These are phyloP conservation scores for Daedaleopsis sinensis DNA, from an alignment of 768 basidiomycete species.

Conservation along the genomic window DNA sequence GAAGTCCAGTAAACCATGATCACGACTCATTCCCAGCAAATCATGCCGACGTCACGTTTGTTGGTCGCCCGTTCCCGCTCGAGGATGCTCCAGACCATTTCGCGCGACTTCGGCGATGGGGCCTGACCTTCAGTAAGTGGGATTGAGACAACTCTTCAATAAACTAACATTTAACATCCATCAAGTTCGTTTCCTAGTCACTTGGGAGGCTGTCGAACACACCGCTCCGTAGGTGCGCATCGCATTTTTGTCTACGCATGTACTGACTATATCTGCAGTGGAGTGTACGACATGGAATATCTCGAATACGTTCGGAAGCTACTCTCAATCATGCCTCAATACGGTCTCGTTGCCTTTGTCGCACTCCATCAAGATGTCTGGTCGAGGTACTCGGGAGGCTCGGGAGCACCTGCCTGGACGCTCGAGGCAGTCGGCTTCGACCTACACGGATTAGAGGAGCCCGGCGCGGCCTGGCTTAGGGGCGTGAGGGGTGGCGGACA, in stretches of 20 bases:
- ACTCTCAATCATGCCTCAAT: constrained; percentile 68
- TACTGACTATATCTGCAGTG: constrained; percentile 45
- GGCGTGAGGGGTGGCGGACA: constrained; percentile 81
- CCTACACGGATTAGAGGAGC: constrained; percentile 73
- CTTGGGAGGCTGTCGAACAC: constrained; percentile 98
- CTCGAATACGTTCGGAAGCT: constrained; percentile 75
- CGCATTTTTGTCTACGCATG: not conserved
- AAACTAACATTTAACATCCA: not conserved
- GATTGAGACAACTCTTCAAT: not conserved
- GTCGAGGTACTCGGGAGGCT: constrained; percentile 93
- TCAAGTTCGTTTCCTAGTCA: constrained; percentile 87
- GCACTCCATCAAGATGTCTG: constrained; percentile 94
- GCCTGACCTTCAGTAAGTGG: constrained; percentile 79
- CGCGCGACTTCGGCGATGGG: constrained; percentile 81
- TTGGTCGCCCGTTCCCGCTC: constrained; percentile 89
- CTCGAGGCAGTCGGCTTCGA: constrained; percentile 87
- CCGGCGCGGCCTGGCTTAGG: constrained; percentile 84
- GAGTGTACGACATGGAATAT: constrained; percentile 84
- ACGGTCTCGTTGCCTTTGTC: constrained; percentile 74
- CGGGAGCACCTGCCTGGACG: constrained; percentile 97
- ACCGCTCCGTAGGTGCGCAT: constrained; percentile 74
- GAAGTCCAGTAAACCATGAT: constrained; percentile 70
- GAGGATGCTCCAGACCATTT: constrained; percentile 88
- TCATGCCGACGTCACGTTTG: constrained; percentile 74
- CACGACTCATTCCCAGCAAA: constrained; percentile 69